phyloP scores from a whole-genome alignment of 2,329 filamentous ascomycete genomes.

The Tolypocladium pustulatum region DNA sequence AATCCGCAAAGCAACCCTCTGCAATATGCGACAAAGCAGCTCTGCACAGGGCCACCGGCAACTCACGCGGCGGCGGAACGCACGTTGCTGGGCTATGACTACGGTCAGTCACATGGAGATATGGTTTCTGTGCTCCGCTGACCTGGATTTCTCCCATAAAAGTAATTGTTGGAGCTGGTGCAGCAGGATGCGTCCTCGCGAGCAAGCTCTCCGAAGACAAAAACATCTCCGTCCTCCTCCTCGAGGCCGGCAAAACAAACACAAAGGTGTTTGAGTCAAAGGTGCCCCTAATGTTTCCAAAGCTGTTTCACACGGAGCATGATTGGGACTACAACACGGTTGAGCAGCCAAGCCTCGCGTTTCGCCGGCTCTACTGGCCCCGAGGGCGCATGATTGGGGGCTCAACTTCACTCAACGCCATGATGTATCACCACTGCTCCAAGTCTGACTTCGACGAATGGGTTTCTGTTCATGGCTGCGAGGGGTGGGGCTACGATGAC shows the following conservation, averaged over 20 bases:
- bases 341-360: conserved; percentile 9
- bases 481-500: conserved; percentile 9
- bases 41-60: background rate
- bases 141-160: background rate
- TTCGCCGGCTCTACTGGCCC: conserved; percentile 11
- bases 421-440: conserved; percentile 12
- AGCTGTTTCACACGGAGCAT: background rate
- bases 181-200: conserved; percentile 18
- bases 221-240: conserved; percentile 8
- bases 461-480: conserved; percentile 7
- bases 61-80: background rate
- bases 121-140: background rate
- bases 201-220: conserved; percentile 15
- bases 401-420: conserved; percentile 12
- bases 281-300: background rate
- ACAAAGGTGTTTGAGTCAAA: background rate
- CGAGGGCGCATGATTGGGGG: conserved; percentile 13
- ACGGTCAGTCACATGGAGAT: background rate
- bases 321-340: background rate
- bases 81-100: background rate
- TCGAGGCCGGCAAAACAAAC: conserved; percentile 5
- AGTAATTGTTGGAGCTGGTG: conserved; percentile 17
- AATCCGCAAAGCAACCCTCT: background rate
- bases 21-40: background rate
- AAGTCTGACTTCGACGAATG: conserved; percentile 11